Percentiles rank a stretch among this genome's conserved stretches.
phyloP scores from a whole-genome alignment of 495 filamentous ascomycete species.

The Paragyromitra xinjiangensis region DNA sequence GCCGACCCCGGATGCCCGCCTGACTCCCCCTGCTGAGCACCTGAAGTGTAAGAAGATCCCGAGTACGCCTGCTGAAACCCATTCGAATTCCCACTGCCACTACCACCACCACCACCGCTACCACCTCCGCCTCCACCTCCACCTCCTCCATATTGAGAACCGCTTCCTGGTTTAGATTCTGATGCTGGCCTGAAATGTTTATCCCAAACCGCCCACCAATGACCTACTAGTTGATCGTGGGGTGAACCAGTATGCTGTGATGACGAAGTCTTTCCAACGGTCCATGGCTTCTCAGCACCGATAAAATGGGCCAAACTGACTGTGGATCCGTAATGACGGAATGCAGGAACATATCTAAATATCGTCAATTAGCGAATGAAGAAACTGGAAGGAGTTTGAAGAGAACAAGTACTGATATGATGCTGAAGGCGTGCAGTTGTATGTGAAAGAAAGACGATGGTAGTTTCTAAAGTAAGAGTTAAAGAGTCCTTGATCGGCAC shows the following conservation, averaged over 20 bases:
- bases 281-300: slow-evolving; percentile 90
- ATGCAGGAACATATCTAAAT: slow-evolving; percentile 72
- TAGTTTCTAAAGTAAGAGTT: slow-evolving; percentile 92
- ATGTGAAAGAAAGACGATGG: slow-evolving; percentile 90
- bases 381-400: slow-evolving; percentile 2
- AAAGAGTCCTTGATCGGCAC: slow-evolving; percentile 90
- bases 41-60: slow-evolving; percentile 23
- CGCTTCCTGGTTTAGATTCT: slow-evolving; percentile 22
- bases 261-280: slow-evolving; percentile 65
- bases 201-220: slow-evolving; percentile 95
- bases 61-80: slow-evolving; percentile 45
- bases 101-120: not conserved
- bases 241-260: slow-evolving; percentile 67
- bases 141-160: slow-evolving; percentile 7
- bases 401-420: slow-evolving; percentile 53
- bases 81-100: slow-evolving; percentile 25
- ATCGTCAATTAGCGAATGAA: slow-evolving; percentile 30
- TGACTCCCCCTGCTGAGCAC: slow-evolving; percentile 23
- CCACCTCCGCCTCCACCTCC: not conserved
- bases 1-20: slow-evolving; percentile 39
- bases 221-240: slow-evolving; percentile 79
- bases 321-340: slow-evolving; percentile 85
- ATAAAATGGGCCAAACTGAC: slow-evolving; percentile 95
- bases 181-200: slow-evolving; percentile 64
- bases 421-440: slow-evolving; percentile 78